Evolutionary conservation across 495 filamentous ascomycete species (phyloP), one percentile per base, ranked within the genome.

Genomic region (Xylaria acuta): DNA sequence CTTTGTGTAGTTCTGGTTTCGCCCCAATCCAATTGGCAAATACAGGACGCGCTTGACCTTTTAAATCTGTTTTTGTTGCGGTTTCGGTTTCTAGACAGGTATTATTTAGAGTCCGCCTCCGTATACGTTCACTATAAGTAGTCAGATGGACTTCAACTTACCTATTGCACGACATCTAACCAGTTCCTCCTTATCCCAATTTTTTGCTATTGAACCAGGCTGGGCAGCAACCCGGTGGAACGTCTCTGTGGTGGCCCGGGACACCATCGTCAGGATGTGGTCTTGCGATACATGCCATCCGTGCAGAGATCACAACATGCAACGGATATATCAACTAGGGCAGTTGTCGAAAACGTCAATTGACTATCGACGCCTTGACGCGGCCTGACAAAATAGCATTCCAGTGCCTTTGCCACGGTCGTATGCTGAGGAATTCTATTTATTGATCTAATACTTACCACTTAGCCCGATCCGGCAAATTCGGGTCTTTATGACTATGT

Each of bases 111-210:
- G 11, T 12, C 34, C 32, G 20, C 14, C 20, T 41, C 9, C 2
- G n/a, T 1, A 30, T 38, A 43, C 11, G 11, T 1, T 7, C 38
- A 32, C 9, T 30, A 30, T 5, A 27, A 4, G 27, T 25, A 43
- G 34, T 3, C 16, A 51, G 27, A 38, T 27, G 27, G 8, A 49
- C 22, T 27, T n/a, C 25, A 56, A 40, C 75, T 69, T 64, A 81
- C 80, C 78, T 64, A 74, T 77, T 22, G 80, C 81, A 18, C 80
- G 76, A 45, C 77, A 81, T 70, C 72, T 72, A 12, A 71, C 47
- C 22, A 82, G 60, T 43, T 83, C 80, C 0, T 73, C 73, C 56
- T 3, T 72, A 69, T 78, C 64, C 81, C 81, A 83, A 22, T 56
- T 75, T 71, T 80, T 83, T 36, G 72, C 43, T 2, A 12, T 72